Percentiles rank a stretch among this genome's conserved stretches.
Evolutionary conservation across 192 early-diverging fungal species (phyloP).

Genomic region (Linderina pennispora): DNA sequence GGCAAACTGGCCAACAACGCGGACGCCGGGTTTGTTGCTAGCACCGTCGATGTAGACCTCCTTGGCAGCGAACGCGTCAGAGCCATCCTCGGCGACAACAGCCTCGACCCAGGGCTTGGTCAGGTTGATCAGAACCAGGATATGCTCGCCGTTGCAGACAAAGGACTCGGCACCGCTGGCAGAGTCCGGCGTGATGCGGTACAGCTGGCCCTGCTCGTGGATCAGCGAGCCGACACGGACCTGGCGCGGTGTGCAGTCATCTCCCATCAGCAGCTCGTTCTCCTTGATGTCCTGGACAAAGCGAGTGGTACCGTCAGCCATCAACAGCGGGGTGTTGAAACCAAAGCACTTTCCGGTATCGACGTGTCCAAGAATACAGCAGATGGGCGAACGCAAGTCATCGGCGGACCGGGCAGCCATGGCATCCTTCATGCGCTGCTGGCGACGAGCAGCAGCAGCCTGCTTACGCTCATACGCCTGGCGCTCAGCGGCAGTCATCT

Average conservation of each 20-base stretch:
- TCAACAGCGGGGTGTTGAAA: slow-evolving; percentile 43
- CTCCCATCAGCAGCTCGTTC: slow-evolving; percentile 46
- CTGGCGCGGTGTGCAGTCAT: slow-evolving; percentile 42
- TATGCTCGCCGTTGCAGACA: slow-evolving; percentile 51
- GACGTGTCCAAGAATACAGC: slow-evolving; percentile 98
- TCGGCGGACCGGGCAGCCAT: slow-evolving; percentile 80
- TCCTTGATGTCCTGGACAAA: slow-evolving; percentile 40
- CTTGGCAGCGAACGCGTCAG: slow-evolving; percentile 6
- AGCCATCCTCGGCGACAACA: neutral
- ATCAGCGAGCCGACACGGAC: slow-evolving; percentile 42
- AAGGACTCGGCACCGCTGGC: slow-evolving; percentile 30
- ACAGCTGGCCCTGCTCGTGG: slow-evolving; percentile 40
- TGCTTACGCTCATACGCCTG: slow-evolving; percentile 64
- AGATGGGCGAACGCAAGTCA: slow-evolving; percentile 94
- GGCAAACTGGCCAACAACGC: slow-evolving; percentile 11
- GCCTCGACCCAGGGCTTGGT: slow-evolving; percentile 10
- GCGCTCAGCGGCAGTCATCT: slow-evolving; percentile 57
- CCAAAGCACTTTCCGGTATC: slow-evolving; percentile 76
- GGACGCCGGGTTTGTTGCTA: slow-evolving; percentile 4
- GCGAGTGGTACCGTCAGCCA: slow-evolving; percentile 39
- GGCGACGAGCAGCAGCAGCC: slow-evolving; percentile 70
- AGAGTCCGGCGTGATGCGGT: slow-evolving; percentile 34
- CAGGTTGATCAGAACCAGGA: slow-evolving; percentile 41
- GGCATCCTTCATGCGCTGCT: slow-evolving; percentile 66
- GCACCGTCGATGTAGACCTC: slow-evolving; percentile 9